A percentile compares a stretch with the other conserved stretches of the same genome.
Conservation (phyloP, 192 early-diverging fungal genomes). For the Umbelopsis sp. region DNA sequence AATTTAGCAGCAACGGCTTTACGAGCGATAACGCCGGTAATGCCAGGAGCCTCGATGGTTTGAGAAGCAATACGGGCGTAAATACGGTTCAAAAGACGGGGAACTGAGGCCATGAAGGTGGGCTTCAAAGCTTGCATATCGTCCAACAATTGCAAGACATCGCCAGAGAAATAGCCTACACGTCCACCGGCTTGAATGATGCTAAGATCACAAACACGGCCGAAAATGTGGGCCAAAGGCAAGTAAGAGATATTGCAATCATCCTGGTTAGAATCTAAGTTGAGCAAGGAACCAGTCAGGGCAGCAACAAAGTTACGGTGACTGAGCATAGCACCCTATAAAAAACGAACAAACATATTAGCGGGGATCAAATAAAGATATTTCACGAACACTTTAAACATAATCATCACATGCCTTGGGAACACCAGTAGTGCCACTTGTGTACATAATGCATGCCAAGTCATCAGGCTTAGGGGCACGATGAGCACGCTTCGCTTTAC, state of each 20-base stretch:
- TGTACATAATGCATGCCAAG: slow-evolving; percentile 76
- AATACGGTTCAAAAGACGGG: slow-evolving; percentile 87
- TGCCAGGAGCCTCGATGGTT: slow-evolving; percentile 65
- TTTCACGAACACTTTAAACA: neutral
- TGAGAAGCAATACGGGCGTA: slow-evolving; percentile 74
- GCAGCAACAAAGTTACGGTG: slow-evolving; percentile 73
- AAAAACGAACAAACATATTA: slow-evolving; percentile 6
- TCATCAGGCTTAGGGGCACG: slow-evolving; percentile 67
- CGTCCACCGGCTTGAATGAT: slow-evolving; percentile 57
- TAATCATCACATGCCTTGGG: slow-evolving; percentile 59
- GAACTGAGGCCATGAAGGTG: slow-evolving; percentile 82
- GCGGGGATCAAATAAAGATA: neutral
- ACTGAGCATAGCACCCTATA: slow-evolving; percentile 67
- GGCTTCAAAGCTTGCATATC: slow-evolving; percentile 83
- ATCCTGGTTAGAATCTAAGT: slow-evolving; percentile 18
- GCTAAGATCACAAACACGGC: slow-evolving; percentile 64
- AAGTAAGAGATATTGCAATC: slow-evolving; percentile 64
- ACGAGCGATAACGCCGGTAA: slow-evolving; percentile 60
- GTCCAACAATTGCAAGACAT: slow-evolving; percentile 73
- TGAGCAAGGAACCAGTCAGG: slow-evolving; percentile 26
- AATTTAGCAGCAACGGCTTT: slow-evolving; percentile 61
- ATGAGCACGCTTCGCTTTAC: slow-evolving; percentile 51
- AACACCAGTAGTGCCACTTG: slow-evolving; percentile 84
- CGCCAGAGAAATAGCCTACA: slow-evolving; percentile 81
- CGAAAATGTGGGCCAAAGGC: slow-evolving; percentile 90